Evolutionary conservation across 306 rosid species (phyloP).

Genomic region (apple (Malus domestica)): DNA sequence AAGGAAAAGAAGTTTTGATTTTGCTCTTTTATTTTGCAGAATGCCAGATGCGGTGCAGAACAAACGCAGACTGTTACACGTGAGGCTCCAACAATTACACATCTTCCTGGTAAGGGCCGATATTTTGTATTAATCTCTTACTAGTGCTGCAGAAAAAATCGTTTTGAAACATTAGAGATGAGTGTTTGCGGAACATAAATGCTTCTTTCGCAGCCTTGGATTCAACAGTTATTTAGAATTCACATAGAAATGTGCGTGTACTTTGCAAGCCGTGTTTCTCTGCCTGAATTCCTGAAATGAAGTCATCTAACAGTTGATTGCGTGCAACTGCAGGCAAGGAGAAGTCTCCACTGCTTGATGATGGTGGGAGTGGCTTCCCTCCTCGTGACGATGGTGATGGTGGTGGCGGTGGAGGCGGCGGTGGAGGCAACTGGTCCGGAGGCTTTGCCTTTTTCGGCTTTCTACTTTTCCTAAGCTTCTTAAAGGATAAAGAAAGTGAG

Average conservation of each 20-base stretch:
- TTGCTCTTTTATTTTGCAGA: slow-evolving; percentile 34
- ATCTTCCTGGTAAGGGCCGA: slow-evolving; percentile 63
- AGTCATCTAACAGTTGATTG: neutral
- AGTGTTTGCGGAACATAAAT: neutral
- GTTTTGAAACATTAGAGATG: neutral
- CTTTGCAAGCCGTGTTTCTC: slow-evolving; percentile 2
- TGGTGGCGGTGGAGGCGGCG: slow-evolving; percentile 94
- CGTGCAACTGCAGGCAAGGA: slow-evolving; percentile 70
- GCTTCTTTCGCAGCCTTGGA: neutral
- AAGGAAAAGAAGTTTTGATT: neutral
- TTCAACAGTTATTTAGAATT: neutral
- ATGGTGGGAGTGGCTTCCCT: slow-evolving; percentile 75
- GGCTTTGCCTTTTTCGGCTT: slow-evolving; percentile 97
- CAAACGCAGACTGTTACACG: slow-evolving; percentile 89
- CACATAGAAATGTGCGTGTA: neutral
- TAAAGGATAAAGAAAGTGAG: slow-evolving; percentile 84
- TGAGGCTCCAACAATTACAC: slow-evolving; percentile 92
- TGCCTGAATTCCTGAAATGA: neutral
- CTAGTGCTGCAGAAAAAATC: neutral
- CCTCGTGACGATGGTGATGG: slow-evolving; percentile 89
- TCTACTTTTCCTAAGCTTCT: slow-evolving; percentile 82
- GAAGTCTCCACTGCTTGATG: slow-evolving; percentile 80
- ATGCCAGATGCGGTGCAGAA: slow-evolving; percentile 74
- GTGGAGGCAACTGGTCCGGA: slow-evolving; percentile 94
- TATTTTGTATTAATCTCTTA: neutral